Percentiles rank a stretch among this genome's conserved stretches.
Conservation (phyloP, 2,329 filamentous ascomycete genomes). For the Phialemonium atrogriseum region DNA sequence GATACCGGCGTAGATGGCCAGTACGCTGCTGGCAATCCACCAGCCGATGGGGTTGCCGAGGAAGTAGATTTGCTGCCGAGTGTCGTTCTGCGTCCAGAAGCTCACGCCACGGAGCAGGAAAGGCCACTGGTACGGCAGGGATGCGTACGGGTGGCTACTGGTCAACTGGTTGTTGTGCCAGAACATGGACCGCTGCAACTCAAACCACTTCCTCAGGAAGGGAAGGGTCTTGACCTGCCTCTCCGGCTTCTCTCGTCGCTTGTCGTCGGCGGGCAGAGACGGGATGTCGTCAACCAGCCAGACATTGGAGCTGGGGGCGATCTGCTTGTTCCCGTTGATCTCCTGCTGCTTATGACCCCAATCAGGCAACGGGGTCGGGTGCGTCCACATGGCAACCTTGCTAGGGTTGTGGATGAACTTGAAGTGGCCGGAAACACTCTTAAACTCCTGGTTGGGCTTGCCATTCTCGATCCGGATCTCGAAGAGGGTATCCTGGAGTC, state of each 20-base stretch:
- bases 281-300: slow-evolving; percentile 91
- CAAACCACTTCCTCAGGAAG: slow-evolving; percentile 91
- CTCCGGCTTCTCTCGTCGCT: slow-evolving; percentile 66
- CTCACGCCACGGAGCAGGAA: slow-evolving; percentile 95
- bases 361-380: slow-evolving; percentile 87
- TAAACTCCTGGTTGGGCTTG: slow-evolving; percentile 76
- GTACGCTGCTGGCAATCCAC: slow-evolving; percentile 89
- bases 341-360: slow-evolving; percentile 97
- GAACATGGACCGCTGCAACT: slow-evolving; percentile 97
- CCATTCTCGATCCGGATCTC: slow-evolving; percentile 84
- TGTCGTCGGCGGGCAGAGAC: slow-evolving; percentile 63
- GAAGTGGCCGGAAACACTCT: slow-evolving; percentile 86
- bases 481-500: slow-evolving; percentile 85
- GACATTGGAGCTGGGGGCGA: slow-evolving; percentile 80
- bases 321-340: slow-evolving; percentile 98
- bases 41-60: slow-evolving; percentile 93
- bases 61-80: slow-evolving; percentile 96
- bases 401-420: slow-evolving; percentile 91
- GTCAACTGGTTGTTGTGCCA: slow-evolving; percentile 98
- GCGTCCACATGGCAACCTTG: slow-evolving; percentile 99
- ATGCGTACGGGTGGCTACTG: slow-evolving; percentile 92
- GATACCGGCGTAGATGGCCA: slow-evolving; percentile 91
- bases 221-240: slow-evolving; percentile 75
- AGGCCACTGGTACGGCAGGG: slow-evolving; percentile 93
- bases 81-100: slow-evolving; percentile 98